Evolutionary conservation across 352 stramenopile genomes (phyloP).

Genomic region (Phytophthora brassicae): DNA sequence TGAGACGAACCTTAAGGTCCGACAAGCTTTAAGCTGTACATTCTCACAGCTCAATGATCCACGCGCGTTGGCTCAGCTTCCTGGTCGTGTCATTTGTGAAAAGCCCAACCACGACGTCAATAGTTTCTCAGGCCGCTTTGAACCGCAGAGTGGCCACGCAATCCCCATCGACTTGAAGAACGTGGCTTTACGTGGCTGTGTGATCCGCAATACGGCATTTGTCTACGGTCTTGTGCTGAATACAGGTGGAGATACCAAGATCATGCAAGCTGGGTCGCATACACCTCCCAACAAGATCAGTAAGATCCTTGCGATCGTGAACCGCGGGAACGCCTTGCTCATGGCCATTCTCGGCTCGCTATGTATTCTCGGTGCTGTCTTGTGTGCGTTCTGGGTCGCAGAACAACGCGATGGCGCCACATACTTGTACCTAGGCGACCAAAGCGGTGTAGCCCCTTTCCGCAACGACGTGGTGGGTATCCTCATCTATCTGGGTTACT

Average conservation of each 20-base stretch:
- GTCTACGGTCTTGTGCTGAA: conserved; percentile 84
- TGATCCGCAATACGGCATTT: conserved; percentile 85
- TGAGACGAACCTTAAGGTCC: conserved; percentile 88
- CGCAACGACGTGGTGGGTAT: conserved; percentile 69
- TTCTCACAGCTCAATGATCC: conserved; percentile 84
- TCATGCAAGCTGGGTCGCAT: conserved; percentile 83
- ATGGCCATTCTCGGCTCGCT: conserved; percentile 72
- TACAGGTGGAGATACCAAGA: conserved; percentile 83
- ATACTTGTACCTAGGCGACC: conserved; percentile 73
- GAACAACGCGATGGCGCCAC: conserved; percentile 52
- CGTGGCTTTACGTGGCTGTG: conserved; percentile 71
- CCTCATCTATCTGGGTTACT: conserved; percentile 84
- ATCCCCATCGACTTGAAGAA: conserved; percentile 89
- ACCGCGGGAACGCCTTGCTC: conserved; percentile 72
- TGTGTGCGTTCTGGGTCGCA: conserved; percentile 74
- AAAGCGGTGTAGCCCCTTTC: conserved; percentile 67
- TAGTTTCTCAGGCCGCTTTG: conserved; percentile 77
- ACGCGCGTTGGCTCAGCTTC: conserved; percentile 60
- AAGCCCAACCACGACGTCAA: conserved; percentile 89
- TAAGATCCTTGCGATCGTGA: conserved; percentile 86
- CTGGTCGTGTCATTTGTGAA: conserved; percentile 71
- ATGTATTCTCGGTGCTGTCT: conserved; percentile 68
- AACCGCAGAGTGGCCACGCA: conserved; percentile 70
- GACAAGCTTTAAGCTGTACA: conserved; percentile 77
- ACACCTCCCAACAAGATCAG: conserved; percentile 70